phyloP scores from a whole-genome alignment of 2,329 filamentous ascomycete species.

The Xenoacremonium recifei region DNA sequence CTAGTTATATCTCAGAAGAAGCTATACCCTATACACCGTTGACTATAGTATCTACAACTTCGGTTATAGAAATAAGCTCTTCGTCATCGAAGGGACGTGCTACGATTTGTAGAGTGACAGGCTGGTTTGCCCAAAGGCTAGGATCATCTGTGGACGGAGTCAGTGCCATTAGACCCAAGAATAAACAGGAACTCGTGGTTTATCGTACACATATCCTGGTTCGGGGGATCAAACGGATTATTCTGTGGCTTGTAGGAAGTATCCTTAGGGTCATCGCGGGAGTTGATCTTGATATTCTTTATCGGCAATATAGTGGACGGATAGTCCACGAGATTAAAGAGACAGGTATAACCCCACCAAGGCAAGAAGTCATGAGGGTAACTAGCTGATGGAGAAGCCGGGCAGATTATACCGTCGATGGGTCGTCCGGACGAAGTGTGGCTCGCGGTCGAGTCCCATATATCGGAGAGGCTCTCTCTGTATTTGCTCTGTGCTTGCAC shows the following conservation, averaged over 20 bases:
- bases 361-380: neutral
- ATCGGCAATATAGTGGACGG: neutral
- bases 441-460: neutral
- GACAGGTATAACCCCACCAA: neutral
- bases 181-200: too few species aligned
- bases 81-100: conserved; percentile 11
- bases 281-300: neutral
- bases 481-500: too few species aligned
- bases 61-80: conserved; percentile 3
- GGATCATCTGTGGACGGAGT: conserved; percentile 11
- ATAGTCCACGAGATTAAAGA: neutral
- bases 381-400: neutral
- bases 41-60: conserved; percentile 1
- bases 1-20: too few species aligned
- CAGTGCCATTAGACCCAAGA: too few species aligned
- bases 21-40: too few species aligned
- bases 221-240: neutral
- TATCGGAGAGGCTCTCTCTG: too few species aligned
- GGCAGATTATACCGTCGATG: neutral
- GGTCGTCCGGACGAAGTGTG: neutral
- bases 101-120: conserved; percentile 8
- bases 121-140: neutral
- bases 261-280: neutral
- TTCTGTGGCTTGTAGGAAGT: neutral
- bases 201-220: neutral